Base-by-base conservation (phyloP, 768 basidiomycete species). In the Trametes maxima region DNA sequence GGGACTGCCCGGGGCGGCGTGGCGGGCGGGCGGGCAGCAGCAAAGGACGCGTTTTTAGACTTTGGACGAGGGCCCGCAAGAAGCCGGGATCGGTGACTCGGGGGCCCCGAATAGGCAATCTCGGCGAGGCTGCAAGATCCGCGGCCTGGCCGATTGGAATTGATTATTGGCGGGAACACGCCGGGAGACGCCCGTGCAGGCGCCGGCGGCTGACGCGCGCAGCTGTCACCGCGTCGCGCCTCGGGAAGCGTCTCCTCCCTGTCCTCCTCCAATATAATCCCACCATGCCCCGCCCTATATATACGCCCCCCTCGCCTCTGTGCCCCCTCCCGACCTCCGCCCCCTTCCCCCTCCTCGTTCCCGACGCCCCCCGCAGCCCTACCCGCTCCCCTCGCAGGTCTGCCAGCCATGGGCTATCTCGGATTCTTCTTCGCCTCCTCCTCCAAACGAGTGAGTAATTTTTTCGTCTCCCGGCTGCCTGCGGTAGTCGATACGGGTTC, bases 371-470 rank as follows among this genome's bases (percentile, higher is more conserved):
- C 52, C 56, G 50, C 55, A 57, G 51, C 40, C 53, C 44, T 53
- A 51, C 16, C 36, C 14, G 13, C 43, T 46, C 21, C 25, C 21
- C 33, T 13, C 12, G 53, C 40, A 61, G 53, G 33, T 40, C 54
- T 51, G 42, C 49, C 56, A 58, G 37, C 50, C 62, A 63, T 63
- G 62, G 62, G 56, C 21, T 63, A 63, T 47, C 62, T 63, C 33
- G 62, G 56, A 8, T 63, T 63, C 57, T 49, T 63, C 56, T 63
- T 58, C 44, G 43, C 50, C 25, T 47, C 56, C 16, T 48, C 51
- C 28, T 19, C 52, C 35, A 25, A 50, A 35, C 46, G 37, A 28
- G 62, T 63, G 40, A 40, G 62, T 50, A 33, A 33, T 33, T 33
- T 33, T 33, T 33, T 33, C 28, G 3, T 8, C 28, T 8, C 28